These are phyloP conservation scores for Ceratocystis lukuohia DNA, from an alignment of 2,329 filamentous ascomycete genomes.

Conservation along the genomic window DNA sequence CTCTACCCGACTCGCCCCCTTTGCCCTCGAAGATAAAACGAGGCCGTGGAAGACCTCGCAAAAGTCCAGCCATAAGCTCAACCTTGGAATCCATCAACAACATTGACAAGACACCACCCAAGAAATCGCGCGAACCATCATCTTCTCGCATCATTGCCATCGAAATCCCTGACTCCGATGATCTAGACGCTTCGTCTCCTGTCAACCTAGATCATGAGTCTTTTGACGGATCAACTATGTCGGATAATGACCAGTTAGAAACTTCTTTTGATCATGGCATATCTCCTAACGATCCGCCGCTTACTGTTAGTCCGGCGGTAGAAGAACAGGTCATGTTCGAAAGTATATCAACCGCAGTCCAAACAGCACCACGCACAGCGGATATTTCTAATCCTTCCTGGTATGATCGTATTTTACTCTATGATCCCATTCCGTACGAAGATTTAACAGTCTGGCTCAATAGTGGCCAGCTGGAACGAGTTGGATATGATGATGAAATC, in stretches of 20 bases:
- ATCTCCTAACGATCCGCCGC: conserved; percentile 33
- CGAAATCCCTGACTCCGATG: conserved; percentile 20
- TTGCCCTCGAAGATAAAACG: conserved; percentile 20
- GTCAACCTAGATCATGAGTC: neutral
- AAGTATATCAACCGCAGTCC: conserved; percentile 43
- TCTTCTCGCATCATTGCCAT: conserved; percentile 8
- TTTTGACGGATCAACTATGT: conserved; percentile 6
- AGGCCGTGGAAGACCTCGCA: conserved; percentile 25
- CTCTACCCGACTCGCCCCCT: neutral
- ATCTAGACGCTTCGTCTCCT: conserved; percentile 1
- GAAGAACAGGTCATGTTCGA: conserved; percentile 36
- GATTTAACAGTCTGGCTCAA: conserved; percentile 78
- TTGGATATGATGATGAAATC: conserved; percentile 54
- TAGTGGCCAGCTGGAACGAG: conserved; percentile 46
- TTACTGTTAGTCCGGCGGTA: conserved; percentile 29
- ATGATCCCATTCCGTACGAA: conserved; percentile 80
- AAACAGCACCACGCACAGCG: conserved; percentile 35
- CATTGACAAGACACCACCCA: neutral
- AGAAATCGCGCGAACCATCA: neutral
- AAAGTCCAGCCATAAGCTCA: neutral
- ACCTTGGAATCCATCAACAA: neutral
- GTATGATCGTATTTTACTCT: conserved; percentile 88
- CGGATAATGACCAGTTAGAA: conserved; percentile 14
- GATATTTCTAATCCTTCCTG: conserved; percentile 50
- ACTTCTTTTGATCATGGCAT: conserved; percentile 19